Evolutionary conservation across 345 rosid genomes (phyloP).

Genomic region (Corchorus olitorius): DNA sequence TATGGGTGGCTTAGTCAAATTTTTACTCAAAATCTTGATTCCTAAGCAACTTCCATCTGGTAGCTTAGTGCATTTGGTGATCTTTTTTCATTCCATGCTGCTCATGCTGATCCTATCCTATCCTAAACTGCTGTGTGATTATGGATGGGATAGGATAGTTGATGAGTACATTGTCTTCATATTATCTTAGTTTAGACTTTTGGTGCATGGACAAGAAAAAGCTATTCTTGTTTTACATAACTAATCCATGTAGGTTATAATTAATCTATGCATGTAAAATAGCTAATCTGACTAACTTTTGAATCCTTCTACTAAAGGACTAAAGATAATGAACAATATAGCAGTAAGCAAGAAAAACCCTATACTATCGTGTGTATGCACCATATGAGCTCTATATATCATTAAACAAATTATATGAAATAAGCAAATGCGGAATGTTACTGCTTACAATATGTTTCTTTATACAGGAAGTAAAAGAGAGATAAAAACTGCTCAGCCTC

Average conservation of each 20-base stretch:
- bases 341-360: not conserved
- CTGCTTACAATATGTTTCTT: constrained; percentile 20
- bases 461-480: constrained; percentile 36
- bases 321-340: not conserved
- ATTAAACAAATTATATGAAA: not conserved
- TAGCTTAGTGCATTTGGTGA: not conserved
- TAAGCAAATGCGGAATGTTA: not conserved
- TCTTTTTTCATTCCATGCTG: not conserved
- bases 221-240: not conserved
- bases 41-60: not conserved
- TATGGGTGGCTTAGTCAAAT: not conserved
- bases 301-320: not conserved
- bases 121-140: not conserved
- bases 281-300: not conserved
- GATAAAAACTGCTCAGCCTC: constrained; percentile 21
- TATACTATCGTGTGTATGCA: not conserved
- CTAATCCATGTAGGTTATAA: not conserved
- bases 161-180: not conserved
- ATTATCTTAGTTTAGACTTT: not conserved
- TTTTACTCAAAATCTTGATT: not conserved
- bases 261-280: not conserved
- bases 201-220: not conserved
- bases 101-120: not conserved
- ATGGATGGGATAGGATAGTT: not conserved
- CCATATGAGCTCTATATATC: not conserved